phyloP scores from a whole-genome alignment of 768 basidiomycete genomes.

The Boletales sp. region DNA sequence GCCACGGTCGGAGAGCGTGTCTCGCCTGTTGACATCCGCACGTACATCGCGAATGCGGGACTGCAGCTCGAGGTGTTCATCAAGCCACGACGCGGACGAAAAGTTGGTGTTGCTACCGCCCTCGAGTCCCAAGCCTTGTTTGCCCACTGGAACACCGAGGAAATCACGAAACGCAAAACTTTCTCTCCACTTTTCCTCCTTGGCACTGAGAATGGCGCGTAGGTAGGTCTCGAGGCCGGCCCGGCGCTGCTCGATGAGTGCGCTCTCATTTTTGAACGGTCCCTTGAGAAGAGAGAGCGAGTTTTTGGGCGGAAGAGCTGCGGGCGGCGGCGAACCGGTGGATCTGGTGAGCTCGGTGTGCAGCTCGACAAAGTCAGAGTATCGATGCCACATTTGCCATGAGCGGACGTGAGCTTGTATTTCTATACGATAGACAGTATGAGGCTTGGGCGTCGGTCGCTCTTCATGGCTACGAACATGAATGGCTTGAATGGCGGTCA shows the following conservation, averaged over 20 bases:
- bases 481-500: conserved; percentile 78
- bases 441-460: conserved; percentile 66
- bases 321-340: conserved; percentile 79
- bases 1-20: conserved; percentile 72
- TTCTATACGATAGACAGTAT: conserved; percentile 78
- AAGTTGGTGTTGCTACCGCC: conserved; percentile 45
- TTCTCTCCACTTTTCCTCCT: conserved; percentile 82
- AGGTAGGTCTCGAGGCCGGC: conserved; percentile 79
- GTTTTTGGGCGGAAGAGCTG: conserved; percentile 82
- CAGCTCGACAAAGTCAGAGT: conserved; percentile 91
- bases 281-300: conserved; percentile 61
- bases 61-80: conserved; percentile 81
- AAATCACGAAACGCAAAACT: conserved; percentile 79
- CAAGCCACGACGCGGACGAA: conserved; percentile 81
- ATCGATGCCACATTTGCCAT: conserved; percentile 93
- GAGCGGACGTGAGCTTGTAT: conserved; percentile 86
- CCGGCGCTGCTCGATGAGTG: conserved; percentile 74
- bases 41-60: conserved; percentile 75
- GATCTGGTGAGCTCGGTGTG: conserved; percentile 76
- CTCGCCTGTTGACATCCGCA: conserved; percentile 83
- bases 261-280: conserved; percentile 46
- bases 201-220: conserved; percentile 77
- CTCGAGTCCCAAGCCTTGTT: conserved; percentile 35
- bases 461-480: conserved; percentile 68
- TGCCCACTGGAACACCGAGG: conserved; percentile 74